phyloP scores from a whole-genome alignment of 805 yeast species.

The Ogataea allantospora region DNA sequence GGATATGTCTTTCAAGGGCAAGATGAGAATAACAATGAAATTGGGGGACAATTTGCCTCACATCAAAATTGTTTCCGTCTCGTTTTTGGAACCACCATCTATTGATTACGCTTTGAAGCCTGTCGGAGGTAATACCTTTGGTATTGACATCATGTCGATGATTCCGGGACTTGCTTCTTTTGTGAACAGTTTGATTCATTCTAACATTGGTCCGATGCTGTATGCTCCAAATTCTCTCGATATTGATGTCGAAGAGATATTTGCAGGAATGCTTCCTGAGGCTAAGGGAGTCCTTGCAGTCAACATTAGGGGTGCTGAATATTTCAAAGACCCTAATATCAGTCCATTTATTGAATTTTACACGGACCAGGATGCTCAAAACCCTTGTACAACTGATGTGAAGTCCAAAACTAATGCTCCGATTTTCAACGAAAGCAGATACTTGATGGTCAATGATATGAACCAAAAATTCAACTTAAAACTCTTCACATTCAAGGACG shows the following conservation, averaged over 20 bases:
- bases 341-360: conserved; percentile 46
- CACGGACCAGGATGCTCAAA: conserved; percentile 37
- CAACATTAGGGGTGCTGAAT: conserved; percentile 53
- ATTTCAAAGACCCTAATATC: conserved; percentile 42
- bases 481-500: conserved; percentile 54
- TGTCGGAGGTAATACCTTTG: conserved; percentile 86
- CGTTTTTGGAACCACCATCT: conserved; percentile 72
- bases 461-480: conserved; percentile 56
- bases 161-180: conserved; percentile 76
- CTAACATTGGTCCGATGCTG: conserved; percentile 71
- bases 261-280: conserved; percentile 62
- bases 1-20: conserved; percentile 73
- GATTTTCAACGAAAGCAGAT: conserved; percentile 64
- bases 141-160: conserved; percentile 79
- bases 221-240: conserved; percentile 82
- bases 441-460: conserved; percentile 54
- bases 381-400: conserved; percentile 46
- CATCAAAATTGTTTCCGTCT: conserved; percentile 66
- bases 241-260: conserved; percentile 67
- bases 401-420: conserved; percentile 59
- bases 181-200: conserved; percentile 66
- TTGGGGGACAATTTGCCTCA: conserved; percentile 73
- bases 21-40: conserved; percentile 61
- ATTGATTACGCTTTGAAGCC: conserved; percentile 82
- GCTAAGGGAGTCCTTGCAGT: conserved; percentile 70